Percentiles rank a stretch among this genome's conserved stretches.
Conservation (phyloP, 352 stramenopile genomes). For the Pythium coloratum region DNA sequence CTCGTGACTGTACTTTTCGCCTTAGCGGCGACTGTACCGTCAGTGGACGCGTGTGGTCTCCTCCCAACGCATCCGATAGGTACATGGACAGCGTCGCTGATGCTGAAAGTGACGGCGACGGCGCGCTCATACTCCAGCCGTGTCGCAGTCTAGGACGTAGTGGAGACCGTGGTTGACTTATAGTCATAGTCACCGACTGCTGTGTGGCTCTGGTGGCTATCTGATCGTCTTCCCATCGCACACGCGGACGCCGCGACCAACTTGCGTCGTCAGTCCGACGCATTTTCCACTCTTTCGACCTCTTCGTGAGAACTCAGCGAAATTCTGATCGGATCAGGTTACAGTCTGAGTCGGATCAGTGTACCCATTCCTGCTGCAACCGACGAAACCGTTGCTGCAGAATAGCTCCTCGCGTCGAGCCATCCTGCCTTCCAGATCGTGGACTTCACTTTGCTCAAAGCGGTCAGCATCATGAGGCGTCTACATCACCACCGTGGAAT, state of each 20-base stretch:
- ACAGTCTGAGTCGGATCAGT: neutral
- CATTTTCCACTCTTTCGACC: neutral
- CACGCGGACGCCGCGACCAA: neutral
- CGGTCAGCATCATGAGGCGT: neutral
- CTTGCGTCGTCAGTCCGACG: neutral
- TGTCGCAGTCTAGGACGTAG: neutral
- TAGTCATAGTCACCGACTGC: neutral
- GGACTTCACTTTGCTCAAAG: neutral
- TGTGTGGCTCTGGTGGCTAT: neutral
- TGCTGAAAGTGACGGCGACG: slow-evolving; percentile 3
- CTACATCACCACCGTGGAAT: neutral
- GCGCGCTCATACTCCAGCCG: neutral
- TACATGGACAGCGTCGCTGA: slow-evolving; percentile 19
- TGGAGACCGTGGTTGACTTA: neutral
- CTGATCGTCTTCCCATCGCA: neutral
- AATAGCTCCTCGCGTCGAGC: neutral
- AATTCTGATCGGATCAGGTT: neutral
- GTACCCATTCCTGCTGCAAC: neutral
- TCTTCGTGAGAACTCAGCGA: neutral
- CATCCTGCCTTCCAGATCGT: neutral
- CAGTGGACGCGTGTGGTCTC: neutral
- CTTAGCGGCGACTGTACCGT: neutral
- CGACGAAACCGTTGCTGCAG: slow-evolving; percentile 1
- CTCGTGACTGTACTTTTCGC: neutral
- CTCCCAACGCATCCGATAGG: slow-evolving; percentile 16